Base-by-base conservation (phyloP, 2,329 filamentous ascomycete species). In the Fusarium foetens region DNA sequence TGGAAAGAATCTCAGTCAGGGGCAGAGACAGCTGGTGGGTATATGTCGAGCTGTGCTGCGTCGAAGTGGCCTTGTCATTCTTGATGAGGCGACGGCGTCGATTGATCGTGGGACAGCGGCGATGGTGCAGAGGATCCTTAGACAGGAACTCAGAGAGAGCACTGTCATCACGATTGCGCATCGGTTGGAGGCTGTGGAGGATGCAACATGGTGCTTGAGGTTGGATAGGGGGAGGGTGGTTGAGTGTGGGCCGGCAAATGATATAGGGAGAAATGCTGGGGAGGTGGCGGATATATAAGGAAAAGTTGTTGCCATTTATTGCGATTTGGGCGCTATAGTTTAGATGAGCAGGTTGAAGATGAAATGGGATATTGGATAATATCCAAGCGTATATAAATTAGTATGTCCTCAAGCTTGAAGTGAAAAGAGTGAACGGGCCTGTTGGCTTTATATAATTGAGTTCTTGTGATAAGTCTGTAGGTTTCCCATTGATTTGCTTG, bases 101-200 rank as follows among this genome's bases (percentile, higher is more conserved):
- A 90, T 91, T 55, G 90, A 91, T 63, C 84, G 85, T 51, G 84
- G 82, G 62, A 91, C 90, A 2, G 89, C 90, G 0, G 83, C 83
- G 25, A 83, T 84, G 27, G 89, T 91, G 62, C 89, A 91, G 78
- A 81, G 86, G 19, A 83, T 91, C 5, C 76, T 91, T 42, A 79
- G 88, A 8, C 84, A 86, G 29, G 88, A 90, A 75, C 81, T 91
- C 48, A 76, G 77, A 8, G 68, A 83, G 19, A 89, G 87, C 71
- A 91, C 90, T 0, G 88, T 92, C 5, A 89, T 92, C 45, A 90
- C 89, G 0, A 91, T 92, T 76, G 89, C 90, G n/a, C 90, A 92
- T 77, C 84, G 89, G 4, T 80, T 91, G 3, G 88, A 91, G 78
- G 90, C 90, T 1, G 90, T 92, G 14, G 83, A 84, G 70, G 87